These are phyloP conservation scores for Macrophomina phaseolina DNA, from an alignment of 2,329 filamentous ascomycete species.

Conservation along the genomic window DNA sequence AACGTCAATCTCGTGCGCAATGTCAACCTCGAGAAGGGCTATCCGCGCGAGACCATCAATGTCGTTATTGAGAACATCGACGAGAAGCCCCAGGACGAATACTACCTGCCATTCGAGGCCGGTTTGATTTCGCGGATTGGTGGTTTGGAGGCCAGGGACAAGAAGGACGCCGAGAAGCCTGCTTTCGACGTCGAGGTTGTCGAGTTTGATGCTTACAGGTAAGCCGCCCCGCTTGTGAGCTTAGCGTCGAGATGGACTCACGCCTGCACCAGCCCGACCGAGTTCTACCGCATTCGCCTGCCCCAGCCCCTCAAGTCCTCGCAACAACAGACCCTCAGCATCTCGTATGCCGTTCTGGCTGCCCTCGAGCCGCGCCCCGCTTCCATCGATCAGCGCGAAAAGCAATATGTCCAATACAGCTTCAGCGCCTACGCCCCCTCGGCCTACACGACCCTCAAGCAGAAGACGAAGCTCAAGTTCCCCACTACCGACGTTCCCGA, in stretches of 20 bases:
- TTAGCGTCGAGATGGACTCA: slow-evolving; percentile 21
- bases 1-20: slow-evolving; percentile 90
- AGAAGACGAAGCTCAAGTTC: slow-evolving; percentile 97
- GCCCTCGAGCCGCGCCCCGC: slow-evolving; percentile 82
- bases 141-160: slow-evolving; percentile 89
- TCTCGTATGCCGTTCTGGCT: slow-evolving; percentile 81
- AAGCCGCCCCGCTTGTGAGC: slow-evolving; percentile 23
- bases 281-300: slow-evolving; percentile 86
- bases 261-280: slow-evolving; percentile 52
- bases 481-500: slow-evolving; percentile 79
- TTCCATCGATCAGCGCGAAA: slow-evolving; percentile 79
- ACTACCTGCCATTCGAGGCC: slow-evolving; percentile 86
- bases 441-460: slow-evolving; percentile 84
- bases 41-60: slow-evolving; percentile 88
- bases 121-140: slow-evolving; percentile 78
- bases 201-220: slow-evolving; percentile 63
- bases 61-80: slow-evolving; percentile 91
- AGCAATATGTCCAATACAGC: slow-evolving; percentile 83
- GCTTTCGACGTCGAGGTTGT: slow-evolving; percentile 73
- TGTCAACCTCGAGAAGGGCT: slow-evolving; percentile 92
- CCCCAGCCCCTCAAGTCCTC: slow-evolving; percentile 76
- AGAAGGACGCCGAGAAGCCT: slow-evolving; percentile 73
- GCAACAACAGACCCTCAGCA: slow-evolving; percentile 82
- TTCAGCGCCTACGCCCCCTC: slow-evolving; percentile 87
- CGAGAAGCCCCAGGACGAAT: slow-evolving; percentile 79